phyloP scores from a whole-genome alignment of 1,284 basidiomycete species.

The Trametes versicolor region DNA sequence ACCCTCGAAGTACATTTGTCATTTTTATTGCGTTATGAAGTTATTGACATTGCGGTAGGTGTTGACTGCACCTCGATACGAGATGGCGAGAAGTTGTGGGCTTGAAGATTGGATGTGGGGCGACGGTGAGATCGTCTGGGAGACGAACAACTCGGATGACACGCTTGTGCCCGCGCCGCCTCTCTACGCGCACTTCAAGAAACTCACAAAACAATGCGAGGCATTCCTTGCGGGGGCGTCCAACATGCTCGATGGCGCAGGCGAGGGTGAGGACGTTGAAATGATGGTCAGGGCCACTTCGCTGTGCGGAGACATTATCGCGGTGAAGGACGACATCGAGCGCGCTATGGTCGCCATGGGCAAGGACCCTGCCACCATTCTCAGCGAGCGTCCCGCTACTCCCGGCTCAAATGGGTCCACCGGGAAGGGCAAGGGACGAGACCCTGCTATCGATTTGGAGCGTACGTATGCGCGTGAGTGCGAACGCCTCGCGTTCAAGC shows the following conservation, averaged over 20 bases:
- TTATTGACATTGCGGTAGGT: constrained; percentile 37
- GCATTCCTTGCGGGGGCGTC: constrained; percentile 58
- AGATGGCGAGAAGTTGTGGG: constrained; percentile 50
- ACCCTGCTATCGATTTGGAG: constrained; percentile 48
- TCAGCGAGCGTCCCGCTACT: constrained; percentile 1
- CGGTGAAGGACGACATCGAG: constrained; percentile 57
- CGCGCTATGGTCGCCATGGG: constrained; percentile 55
- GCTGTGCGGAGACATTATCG: constrained; percentile 62
- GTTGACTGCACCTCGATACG: constrained; percentile 53
- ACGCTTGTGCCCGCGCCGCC: constrained; percentile 49
- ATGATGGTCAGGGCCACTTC: constrained; percentile 57
- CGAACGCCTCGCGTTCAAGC: constrained; percentile 57
- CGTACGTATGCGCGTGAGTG: constrained; percentile 54
- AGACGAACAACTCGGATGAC: constrained; percentile 33
- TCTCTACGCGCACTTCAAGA: constrained; percentile 61
- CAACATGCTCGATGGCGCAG: constrained; percentile 47
- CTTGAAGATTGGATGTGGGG: constrained; percentile 60
- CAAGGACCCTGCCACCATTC: constrained; percentile 32
- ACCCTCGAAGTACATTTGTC: constrained; percentile 47
- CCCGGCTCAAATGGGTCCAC: background rate
- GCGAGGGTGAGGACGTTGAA: constrained; percentile 51
- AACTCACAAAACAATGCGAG: constrained; percentile 60
- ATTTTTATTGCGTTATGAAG: background rate
- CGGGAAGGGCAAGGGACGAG: constrained; percentile 34
- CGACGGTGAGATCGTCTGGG: constrained; percentile 53